Conservation (phyloP, 2,329 filamentous ascomycete species). For the Aspergillus vadensis region DNA sequence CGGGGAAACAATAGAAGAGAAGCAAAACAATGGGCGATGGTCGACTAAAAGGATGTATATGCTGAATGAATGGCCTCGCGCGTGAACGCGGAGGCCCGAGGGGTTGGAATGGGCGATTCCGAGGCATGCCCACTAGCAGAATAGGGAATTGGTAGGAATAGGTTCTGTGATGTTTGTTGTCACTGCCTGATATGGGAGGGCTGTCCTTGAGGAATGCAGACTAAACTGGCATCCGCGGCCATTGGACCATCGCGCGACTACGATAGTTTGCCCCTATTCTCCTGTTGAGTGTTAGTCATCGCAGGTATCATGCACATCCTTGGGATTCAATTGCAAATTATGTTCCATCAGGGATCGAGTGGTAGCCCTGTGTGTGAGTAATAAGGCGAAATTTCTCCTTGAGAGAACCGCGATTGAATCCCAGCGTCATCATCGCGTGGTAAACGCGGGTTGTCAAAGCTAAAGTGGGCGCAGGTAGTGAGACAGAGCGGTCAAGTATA, state of each 20-base stretch:
- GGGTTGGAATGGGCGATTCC: slow-evolving; percentile 24
- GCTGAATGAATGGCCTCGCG: slow-evolving; percentile 16
- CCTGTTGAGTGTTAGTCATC: slow-evolving; percentile 1
- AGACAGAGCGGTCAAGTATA: background rate
- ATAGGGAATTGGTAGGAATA: background rate
- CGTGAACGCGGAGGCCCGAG: slow-evolving; percentile 23
- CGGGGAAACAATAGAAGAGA: slow-evolving; percentile 9
- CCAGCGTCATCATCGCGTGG: slow-evolving; percentile 8
- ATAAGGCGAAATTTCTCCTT: background rate
- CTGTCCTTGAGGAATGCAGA: slow-evolving; percentile 6
- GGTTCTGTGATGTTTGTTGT: background rate
- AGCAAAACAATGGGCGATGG: background rate
- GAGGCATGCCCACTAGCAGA: slow-evolving; percentile 11
- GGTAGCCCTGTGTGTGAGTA: background rate
- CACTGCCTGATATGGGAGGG: background rate
- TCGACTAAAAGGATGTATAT: slow-evolving; percentile 14
- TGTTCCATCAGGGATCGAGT: slow-evolving; percentile 5
- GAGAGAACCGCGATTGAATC: background rate
- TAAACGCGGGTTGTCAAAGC: background rate
- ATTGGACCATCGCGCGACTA: background rate
- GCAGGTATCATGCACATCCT: background rate
- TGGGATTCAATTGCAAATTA: background rate
- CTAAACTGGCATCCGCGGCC: background rate
- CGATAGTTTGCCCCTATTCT: background rate
- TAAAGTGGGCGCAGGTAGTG: background rate